These are phyloP conservation scores for Pichia gijzeniarum DNA, from an alignment of 805 yeast species.

Conservation along the genomic window DNA sequence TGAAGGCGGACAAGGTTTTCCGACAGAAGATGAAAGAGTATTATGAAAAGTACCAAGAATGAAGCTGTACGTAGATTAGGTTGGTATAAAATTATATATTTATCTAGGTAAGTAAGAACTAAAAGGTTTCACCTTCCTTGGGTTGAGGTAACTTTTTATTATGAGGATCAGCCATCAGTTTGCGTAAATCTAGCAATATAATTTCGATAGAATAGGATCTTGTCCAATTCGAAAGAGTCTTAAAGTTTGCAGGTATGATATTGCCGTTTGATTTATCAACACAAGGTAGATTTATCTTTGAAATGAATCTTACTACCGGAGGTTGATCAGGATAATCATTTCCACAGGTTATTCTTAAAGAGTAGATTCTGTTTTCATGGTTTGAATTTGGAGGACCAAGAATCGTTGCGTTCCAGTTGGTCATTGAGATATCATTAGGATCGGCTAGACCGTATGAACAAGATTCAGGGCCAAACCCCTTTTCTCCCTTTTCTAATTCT, in stretches of 20 bases:
- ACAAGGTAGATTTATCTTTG: slow-evolving; percentile 86
- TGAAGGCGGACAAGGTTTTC: slow-evolving; percentile 28
- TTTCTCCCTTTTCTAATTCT: slow-evolving; percentile 96
- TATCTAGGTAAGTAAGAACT: slow-evolving; percentile 1
- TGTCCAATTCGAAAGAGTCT: slow-evolving; percentile 77
- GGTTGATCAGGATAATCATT: slow-evolving; percentile 83
- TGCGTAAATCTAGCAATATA: slow-evolving; percentile 80
- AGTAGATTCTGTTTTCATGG: slow-evolving; percentile 91
- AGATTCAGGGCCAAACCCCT: slow-evolving; percentile 94
- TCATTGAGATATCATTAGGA: slow-evolving; percentile 87
- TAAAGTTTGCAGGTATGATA: slow-evolving; percentile 49
- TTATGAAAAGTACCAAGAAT: slow-evolving; percentile 15
- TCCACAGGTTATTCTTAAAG: slow-evolving; percentile 76
- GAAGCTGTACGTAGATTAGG: too few species aligned
- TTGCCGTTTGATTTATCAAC: slow-evolving; percentile 62
- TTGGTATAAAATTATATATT: too few species aligned
- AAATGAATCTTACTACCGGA: slow-evolving; percentile 72
- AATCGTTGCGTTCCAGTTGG: slow-evolving; percentile 96
- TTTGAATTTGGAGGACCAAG: slow-evolving; percentile 83
- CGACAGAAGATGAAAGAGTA: slow-evolving; percentile 25
- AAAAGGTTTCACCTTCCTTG: slow-evolving; percentile 64
- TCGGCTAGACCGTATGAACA: slow-evolving; percentile 92
- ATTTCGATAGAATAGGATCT: slow-evolving; percentile 90
- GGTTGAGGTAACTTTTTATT: slow-evolving; percentile 90
- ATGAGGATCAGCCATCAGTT: slow-evolving; percentile 77